Base-by-base conservation (phyloP, 1,139 yeast genomes). In the Suhomyces terraborum region DNA sequence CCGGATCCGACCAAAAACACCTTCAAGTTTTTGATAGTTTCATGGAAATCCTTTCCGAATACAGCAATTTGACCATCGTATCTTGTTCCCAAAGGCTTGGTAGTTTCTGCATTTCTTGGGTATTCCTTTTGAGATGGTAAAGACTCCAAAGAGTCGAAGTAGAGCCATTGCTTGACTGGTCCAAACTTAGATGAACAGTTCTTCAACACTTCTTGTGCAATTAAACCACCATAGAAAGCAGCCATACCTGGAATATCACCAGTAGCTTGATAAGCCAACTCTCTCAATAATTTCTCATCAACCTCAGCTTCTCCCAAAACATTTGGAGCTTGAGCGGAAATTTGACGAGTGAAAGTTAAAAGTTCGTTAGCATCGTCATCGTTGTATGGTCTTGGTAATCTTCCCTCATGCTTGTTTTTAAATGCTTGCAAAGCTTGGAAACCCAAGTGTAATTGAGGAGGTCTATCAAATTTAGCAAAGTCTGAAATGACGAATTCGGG, bases 1-100 rank as follows among this genome's bases (percentile, higher is more conserved):
- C 99, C 99, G 2, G 98, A 81, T 38, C 99, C 99, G 31, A 93
- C 98, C 51, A 93, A 73, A 64, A 93, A 93, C 4, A 91, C 88
- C 58, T 79, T 84, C 50, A 87, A 70, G 62, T 91, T 88, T 33
- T 88, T 79, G 47, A 93, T 67, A 37, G 70, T 72, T 54, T 84
- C 80, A 58, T 88, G 93, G 68, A 79, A 88, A 31, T 79, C 79
- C 43, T 77, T 63, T 49, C 99, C 99, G 55, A 89, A 89, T 2
- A 93, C 96, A 4, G 98, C 97, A 56, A 89, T 85, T 68, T 89
- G 96, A 13, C 81, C 80, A 64, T 93, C 99, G 59, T 94, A 93
- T 59, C 99, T 82, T 6, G 95, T 74, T 29, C 84, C 82, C 38
- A 77, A 65, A 33, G 98, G 94, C 49, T 80, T 77, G 29, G 93